Base-by-base conservation (phyloP, 1,284 basidiomycete genomes). In the Ustilago hordei region DNA sequence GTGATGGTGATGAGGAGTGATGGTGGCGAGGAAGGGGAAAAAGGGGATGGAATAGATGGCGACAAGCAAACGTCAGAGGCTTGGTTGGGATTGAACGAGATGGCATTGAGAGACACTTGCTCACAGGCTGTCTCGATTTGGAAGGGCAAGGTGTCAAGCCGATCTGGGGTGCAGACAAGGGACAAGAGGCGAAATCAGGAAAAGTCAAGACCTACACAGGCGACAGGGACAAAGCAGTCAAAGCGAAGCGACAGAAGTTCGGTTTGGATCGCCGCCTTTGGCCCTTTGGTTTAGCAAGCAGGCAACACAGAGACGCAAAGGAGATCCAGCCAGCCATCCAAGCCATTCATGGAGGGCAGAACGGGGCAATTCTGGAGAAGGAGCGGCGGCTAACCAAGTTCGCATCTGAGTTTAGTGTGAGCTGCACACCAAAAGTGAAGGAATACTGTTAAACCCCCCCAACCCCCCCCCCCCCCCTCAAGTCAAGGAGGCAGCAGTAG, bases 81-180 rank as follows among this genome's bases (percentile, higher is more conserved):
- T 36, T 34, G 36, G 15, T 11, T 34, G 12, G 8, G 54, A 48
- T 19, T 2, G 28, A 13, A 4, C 28, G 47, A 48, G 55, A 53
- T 54, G 63, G 63, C 55, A 56, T 64, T 58, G 63, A 53, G 39
- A 47, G 38, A 15, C 8, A 19, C n/a, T 50, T 28, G 15, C 19
- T 19, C 55, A 23, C 55, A 6, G 4, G 8, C 31, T 31, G 7
- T 31, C 57, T 47, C 43, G 39, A 59, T 35, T 31, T n/a, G 45
- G 58, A 60, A 54, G 28, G 15, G 23, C 17, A 3, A 55, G 23
- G 32, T 36, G 61, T 34, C 53, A 38, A 63, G 54, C n/a, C 23
- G 61, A 50, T 63, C 53, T 50, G 60, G 61, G 61, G 54, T 63
- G 54, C 43, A 55, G 52, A 35, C 31, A 17, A 55, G 59, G 45